Evolutionary conservation across 31 red algal genomes (phyloP).

Genomic region (Endocladia muricata): DNA sequence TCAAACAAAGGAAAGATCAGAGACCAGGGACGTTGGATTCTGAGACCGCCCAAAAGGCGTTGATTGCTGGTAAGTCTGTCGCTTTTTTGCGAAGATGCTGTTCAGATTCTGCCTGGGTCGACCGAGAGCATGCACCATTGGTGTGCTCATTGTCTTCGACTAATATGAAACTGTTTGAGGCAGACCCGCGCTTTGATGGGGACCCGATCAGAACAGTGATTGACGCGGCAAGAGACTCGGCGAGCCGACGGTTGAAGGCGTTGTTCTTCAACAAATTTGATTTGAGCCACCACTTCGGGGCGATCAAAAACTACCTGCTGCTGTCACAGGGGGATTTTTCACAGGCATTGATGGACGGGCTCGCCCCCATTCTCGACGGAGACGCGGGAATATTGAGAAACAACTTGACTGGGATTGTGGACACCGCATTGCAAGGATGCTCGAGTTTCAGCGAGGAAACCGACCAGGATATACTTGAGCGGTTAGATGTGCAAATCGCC

Average conservation of each 20-base stretch:
- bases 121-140: conserved; percentile 42
- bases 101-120: conserved; percentile 65
- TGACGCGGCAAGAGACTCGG: conserved; percentile 32
- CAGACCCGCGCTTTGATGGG: conserved; percentile 42
- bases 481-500: conserved; percentile 79
- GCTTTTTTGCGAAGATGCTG: conserved; percentile 81
- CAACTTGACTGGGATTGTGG: conserved; percentile 74
- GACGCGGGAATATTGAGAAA: conserved; percentile 66
- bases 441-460: conserved; percentile 73
- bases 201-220: conserved; percentile 49
- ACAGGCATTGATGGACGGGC: conserved; percentile 80
- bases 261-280: conserved; percentile 82
- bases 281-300: conserved; percentile 73
- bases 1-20: conserved; percentile 63
- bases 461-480: conserved; percentile 78
- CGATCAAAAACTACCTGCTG: conserved; percentile 74
- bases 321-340: conserved; percentile 90
- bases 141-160: conserved; percentile 8
- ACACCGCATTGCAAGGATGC: conserved; percentile 61
- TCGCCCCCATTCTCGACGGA: conserved; percentile 71
- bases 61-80: conserved; percentile 75
- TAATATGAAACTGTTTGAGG: conserved; percentile 49
- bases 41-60: conserved; percentile 43
- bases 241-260: conserved; percentile 64
- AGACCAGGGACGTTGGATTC: conserved; percentile 41